Base-by-base conservation (phyloP, 164 flowering plant species). In the Aristolochia californica region DNA sequence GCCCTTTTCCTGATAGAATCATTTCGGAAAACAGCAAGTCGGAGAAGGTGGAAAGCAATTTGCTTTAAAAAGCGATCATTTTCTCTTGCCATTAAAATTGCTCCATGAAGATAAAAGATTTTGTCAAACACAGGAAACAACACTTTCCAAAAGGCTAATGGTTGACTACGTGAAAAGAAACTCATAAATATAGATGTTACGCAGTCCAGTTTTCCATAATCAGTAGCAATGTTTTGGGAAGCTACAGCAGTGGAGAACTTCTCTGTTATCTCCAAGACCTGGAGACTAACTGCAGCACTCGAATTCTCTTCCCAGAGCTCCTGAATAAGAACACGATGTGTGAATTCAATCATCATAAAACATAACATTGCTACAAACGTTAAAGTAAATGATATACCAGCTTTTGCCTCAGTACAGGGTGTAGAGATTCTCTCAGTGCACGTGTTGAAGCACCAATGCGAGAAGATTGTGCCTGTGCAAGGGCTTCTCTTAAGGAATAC, bases 401-500 rank as follows among this genome's bases (percentile, higher is more conserved):
- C 60, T 88, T 88, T 72, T 94, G 99, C 74, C 99, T 84, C 70
- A 94, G 77, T 45, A 94, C 67, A 49, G 97, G 99, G 67, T 94
- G 97, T 77, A 94, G 75, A 21, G 99, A 89, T 74, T 94, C 99
- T 66, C 99, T 84, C 16, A 94, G 78, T 64, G 99, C 97, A 64
- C 85, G 88, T 40, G 83, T 80, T 27, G 99, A 90, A 68, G 97
- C 88, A 68, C 99, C 99, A 57, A 87, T 84, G 66, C 97, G 81
- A 23, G 99, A 94, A 52, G 99, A 94, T 66, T 93, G 99, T 60
- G 95, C 99, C 72, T 94, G 97, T 53, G 99, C 99, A 40, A 94
- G 88, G 60, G 99, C 99, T 77, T 94, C 99, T 69, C 99, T 79
- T 40, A 94, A 68, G 53, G 99, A 94, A 78, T 89, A 94, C 53